Base-by-base conservation (phyloP, 2,329 filamentous ascomycete genomes). In the Trichophyton benhamiae region DNA sequence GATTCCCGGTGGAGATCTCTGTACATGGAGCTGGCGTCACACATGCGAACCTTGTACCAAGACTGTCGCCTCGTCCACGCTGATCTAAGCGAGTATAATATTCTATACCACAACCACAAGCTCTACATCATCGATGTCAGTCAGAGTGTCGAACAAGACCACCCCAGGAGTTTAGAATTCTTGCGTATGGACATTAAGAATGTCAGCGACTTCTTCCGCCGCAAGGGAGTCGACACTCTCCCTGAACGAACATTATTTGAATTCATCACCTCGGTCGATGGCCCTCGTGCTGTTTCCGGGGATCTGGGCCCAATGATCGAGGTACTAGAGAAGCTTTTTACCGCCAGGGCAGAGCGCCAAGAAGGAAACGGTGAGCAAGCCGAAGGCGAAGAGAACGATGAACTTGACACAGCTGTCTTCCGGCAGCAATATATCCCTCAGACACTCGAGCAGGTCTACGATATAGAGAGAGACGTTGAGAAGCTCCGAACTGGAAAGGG, bases 121-220 rank as follows among this genome's bases (percentile, higher is more conserved):
- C 83, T 96, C 0, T 96, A 89, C 79, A 87, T 99, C 69, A 99
- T 99, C 73, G 94, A 99, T 75, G 94, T 99, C 49, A 96, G 90
- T 61, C 94, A 99, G 77, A 94, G 88, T 70, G 94, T 99, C 20
- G 95, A 97, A 77, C 91, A 95, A 67, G 92, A 97, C 68, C 94
- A 99, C 73, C 94, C 94, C 0, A 83, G 89, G 62, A 92, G 89
- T 1, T 80, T 95, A 33, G 92, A 97, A 72, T 99, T 99, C 71
- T 75, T 99, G 68, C 86, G 94, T 38, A 97, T 96, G 91, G 94
- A 99, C 71, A 91, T 99, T 75, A 97, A 96, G 80, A 99, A 99
- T 71, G 85, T 95, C 1, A 87, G 85, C 22, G 90, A 95, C 73
- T 99, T 95, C 76, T 99, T 97, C 83, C 81, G 85, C 33, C 83